These are phyloP conservation scores for Brettanomyces sp. DNA, from an alignment of 805 yeast genomes.

Conservation along the genomic window DNA sequence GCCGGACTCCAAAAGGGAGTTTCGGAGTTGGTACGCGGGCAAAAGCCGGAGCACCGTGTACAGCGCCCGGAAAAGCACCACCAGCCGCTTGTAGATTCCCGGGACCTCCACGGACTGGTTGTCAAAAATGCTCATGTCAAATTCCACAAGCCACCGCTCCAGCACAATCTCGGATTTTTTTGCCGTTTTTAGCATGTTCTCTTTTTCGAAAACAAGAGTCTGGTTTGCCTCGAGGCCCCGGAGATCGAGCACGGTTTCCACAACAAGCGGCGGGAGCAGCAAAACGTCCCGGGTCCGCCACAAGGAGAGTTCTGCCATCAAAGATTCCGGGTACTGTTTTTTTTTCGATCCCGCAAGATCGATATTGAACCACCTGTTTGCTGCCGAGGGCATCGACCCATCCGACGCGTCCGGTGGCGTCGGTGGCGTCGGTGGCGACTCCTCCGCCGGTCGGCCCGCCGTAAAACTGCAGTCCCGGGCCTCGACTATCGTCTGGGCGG, in stretches of 20 bases:
- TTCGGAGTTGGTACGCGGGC: conserved; percentile 59
- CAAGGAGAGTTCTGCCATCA: conserved; percentile 33
- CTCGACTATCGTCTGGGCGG: conserved; percentile 41
- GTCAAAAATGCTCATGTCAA: conserved; percentile 41
- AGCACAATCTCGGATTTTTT: conserved; percentile 78
- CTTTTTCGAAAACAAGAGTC: conserved; percentile 14
- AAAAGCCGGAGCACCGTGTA: conserved; percentile 57
- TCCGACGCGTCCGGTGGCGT: neutral
- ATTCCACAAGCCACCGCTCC: conserved; percentile 88
- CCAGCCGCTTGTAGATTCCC: conserved; percentile 61
- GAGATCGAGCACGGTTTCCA: conserved; percentile 54
- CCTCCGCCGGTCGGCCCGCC: neutral
- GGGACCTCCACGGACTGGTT: conserved; percentile 46
- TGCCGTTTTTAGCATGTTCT: conserved; percentile 45
- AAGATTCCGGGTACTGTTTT: conserved; percentile 31
- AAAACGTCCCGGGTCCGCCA: conserved; percentile 46
- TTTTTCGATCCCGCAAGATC: conserved; percentile 25
- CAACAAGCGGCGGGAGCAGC: conserved; percentile 67
- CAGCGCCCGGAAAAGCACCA: conserved; percentile 64
- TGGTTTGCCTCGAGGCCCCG: conserved; percentile 16
- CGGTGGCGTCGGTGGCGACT: neutral
- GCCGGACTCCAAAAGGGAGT: conserved; percentile 28
- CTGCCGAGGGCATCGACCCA: conserved; percentile 6
- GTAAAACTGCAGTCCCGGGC: neutral
- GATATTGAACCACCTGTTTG: conserved; percentile 56